Base-by-base conservation (phyloP, 306 rosid genomes). In the Adenanthera pavonina region DNA sequence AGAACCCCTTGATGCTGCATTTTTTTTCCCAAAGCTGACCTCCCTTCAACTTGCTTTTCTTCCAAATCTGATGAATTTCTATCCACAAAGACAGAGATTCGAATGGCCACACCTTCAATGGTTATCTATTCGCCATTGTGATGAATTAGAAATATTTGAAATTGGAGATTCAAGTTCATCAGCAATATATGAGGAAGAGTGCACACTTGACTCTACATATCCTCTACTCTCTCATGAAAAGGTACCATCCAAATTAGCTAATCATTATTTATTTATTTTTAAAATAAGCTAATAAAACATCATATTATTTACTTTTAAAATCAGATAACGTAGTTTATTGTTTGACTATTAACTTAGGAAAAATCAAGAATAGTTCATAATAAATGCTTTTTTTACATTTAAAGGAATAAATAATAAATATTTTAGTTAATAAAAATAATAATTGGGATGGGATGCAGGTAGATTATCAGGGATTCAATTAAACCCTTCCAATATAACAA, bases 81-180 rank as follows among this genome's bases (percentile, higher is more conserved):
- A 57, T 57, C 35, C 35, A 19, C 34, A 57, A 0, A 19, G 10
- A 8, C 64, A 19, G 13, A 57, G 0, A 20, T 20, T 20, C 19
- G 6, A 19, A 57, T 57, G 12, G 35, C 2, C 35, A 0, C 1
- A 1, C 5, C 35, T 20, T 57, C 6, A 20, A 0, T 0, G 8
- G 2, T 8, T 15, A 41, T 12, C 0, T 6, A 6, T 64, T 35
- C 0, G 1, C 7, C 0, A 0, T 0, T 64, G 46, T 35, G 20
- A 35, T 35, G 20, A 14, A 64, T 35, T 64, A 64, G 20, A 13
- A 10, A 35, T 14, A 64, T 64, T 64, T 64, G 44, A 64, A 5
- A 64, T 35, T 0, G 12, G 6, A 65, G 35, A 19, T 1, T 57
- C 64, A 57, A 8, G 62, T 56, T 56, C 62, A n/a, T 19, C 62